Percentiles rank a stretch among this genome's conserved stretches.
These are phyloP conservation scores for Piper longum DNA, from an alignment of 164 flowering plant genomes.

Conservation along the genomic window DNA sequence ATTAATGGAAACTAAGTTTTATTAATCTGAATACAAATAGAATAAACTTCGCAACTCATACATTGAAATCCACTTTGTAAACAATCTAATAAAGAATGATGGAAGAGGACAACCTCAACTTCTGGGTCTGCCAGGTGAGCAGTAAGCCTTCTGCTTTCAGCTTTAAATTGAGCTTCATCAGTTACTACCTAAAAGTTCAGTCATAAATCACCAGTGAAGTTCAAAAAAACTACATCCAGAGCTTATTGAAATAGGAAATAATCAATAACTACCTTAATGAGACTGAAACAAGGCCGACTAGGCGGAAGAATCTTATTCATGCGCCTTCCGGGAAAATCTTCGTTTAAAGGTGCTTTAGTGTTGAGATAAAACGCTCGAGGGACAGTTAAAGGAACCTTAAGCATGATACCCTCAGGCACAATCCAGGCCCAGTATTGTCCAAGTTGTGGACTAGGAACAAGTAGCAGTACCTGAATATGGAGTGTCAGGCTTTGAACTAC, in stretches of 20 bases:
- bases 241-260: conserved; percentile 1
- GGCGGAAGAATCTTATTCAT: conserved; percentile 88
- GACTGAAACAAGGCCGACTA: conserved; percentile 54
- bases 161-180: conserved; percentile 70
- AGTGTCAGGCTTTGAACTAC: conserved; percentile 4
- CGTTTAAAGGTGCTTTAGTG: conserved; percentile 69
- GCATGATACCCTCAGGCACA: conserved; percentile 76
- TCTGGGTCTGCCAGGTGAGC: conserved; percentile 98
- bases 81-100: neutral
- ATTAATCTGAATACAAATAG: too few species aligned
- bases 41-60: too few species aligned
- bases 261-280: conserved; percentile 59
- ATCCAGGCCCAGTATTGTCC: conserved; percentile 89
- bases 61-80: too few species aligned
- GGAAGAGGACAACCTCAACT: conserved; percentile 47
- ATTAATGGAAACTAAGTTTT: too few species aligned
- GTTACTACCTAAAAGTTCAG: conserved; percentile 38
- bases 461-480: conserved; percentile 63
- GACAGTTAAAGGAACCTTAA: conserved; percentile 60
- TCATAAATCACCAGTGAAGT: neutral
- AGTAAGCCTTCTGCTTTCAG: conserved; percentile 67
- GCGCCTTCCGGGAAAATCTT: conserved; percentile 80
- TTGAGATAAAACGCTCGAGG: conserved; percentile 90
- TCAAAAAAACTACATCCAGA: neutral
- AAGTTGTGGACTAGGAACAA: conserved; percentile 46